Conservation (phyloP, 139 green algal species). For the Zygnema cylindricum region DNA sequence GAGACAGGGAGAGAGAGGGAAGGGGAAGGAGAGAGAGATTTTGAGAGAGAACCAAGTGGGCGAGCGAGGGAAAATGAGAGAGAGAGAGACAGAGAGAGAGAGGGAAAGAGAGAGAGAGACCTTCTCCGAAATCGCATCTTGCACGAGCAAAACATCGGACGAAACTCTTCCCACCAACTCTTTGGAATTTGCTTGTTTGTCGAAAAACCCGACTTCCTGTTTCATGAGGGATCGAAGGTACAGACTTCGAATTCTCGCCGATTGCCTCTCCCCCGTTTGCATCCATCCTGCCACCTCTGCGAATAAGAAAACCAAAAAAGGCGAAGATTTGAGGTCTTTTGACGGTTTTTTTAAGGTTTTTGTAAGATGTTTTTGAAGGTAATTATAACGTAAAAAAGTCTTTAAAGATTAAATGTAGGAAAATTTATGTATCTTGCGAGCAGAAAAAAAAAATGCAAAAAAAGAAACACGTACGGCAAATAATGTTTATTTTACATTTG, state of each 20-base stretch:
- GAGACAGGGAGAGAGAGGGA: background rate
- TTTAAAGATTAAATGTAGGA: too few species aligned
- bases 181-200: slow-evolving; percentile 54
- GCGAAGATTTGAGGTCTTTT: background rate
- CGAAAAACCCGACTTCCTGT: slow-evolving; percentile 88
- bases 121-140: slow-evolving; percentile 53
- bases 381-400: too few species aligned
- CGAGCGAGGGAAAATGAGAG: too few species aligned
- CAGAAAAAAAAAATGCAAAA: too few species aligned
- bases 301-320: background rate
- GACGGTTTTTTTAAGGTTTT: too few species aligned
- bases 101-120: too few species aligned
- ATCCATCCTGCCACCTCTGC: slow-evolving; percentile 42
- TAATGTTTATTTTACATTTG: too few species aligned
- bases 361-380: too few species aligned
- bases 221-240: slow-evolving; percentile 67
- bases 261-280: slow-evolving; percentile 41
- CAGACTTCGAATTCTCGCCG: background rate
- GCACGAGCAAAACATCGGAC: slow-evolving; percentile 23
- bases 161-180: slow-evolving; percentile 41
- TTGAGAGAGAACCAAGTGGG: too few species aligned
- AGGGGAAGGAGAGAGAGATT: too few species aligned
- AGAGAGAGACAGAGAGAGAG: background rate
- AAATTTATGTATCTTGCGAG: too few species aligned
- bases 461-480: too few species aligned